Conservation (phyloP, 257 asterid genomes). For the Paulownia fortunei region DNA sequence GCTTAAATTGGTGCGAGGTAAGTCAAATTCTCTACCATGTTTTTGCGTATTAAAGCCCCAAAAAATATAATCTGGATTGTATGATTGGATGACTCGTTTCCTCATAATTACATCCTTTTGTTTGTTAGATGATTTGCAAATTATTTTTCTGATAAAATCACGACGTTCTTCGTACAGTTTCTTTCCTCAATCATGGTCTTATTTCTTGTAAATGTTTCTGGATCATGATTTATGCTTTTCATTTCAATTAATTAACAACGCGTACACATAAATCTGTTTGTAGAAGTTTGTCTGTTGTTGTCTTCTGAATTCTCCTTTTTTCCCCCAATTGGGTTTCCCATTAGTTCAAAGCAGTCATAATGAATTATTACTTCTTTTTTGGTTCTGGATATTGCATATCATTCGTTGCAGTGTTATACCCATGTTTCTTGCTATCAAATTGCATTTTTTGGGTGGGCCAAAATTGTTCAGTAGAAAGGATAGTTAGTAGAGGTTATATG, state of each 20-base stretch:
- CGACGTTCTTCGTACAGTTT: neutral
- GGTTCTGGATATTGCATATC: neutral
- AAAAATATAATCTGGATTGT: neutral
- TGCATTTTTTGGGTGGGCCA: neutral
- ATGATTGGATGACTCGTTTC: neutral
- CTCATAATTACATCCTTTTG: neutral
- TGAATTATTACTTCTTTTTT: neutral
- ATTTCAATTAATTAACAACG: neutral
- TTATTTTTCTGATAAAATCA: neutral
- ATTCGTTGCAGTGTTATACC: neutral
- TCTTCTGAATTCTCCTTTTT: neutral
- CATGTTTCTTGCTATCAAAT: neutral
- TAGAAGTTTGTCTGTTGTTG: neutral
- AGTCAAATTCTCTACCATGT: neutral
- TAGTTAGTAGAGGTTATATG: neutral
- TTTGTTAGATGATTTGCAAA: neutral
- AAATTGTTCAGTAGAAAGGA: too few relatives aligned
- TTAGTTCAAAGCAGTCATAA: too few relatives aligned
- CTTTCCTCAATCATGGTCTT: neutral
- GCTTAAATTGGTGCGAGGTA: conserved; percentile 16
- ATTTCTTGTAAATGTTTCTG: neutral
- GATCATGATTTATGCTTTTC: neutral
- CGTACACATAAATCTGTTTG: neutral
- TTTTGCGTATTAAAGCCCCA: neutral
- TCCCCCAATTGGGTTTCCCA: too few relatives aligned